Percentiles rank a stretch among this genome's conserved stretches.
Conservation (phyloP, 148 eudicot genomes). For the Chenopodium suecicum region DNA sequence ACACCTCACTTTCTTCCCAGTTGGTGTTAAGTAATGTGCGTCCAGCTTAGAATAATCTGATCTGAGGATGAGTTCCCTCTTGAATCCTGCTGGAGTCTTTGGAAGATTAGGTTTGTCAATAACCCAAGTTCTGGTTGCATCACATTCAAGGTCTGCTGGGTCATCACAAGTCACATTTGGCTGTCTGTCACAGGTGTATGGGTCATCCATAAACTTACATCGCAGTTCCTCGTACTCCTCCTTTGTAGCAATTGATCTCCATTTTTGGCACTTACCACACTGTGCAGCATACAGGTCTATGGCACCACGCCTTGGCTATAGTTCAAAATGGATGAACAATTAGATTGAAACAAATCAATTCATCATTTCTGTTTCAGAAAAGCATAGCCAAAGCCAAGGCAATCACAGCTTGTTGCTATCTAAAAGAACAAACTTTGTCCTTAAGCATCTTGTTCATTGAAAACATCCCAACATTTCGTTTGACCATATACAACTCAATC, state of each 20-base stretch:
- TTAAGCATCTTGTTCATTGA: neutral
- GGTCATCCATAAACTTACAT: slow-evolving; percentile 44
- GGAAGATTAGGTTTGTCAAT: slow-evolving; percentile 69
- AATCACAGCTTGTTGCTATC: neutral
- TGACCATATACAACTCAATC: neutral
- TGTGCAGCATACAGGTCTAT: slow-evolving; percentile 54
- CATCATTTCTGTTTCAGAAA: neutral
- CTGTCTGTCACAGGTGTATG: slow-evolving; percentile 53
- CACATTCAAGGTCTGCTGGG: slow-evolving; percentile 59
- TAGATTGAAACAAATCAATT: neutral
- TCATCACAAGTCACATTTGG: slow-evolving; percentile 47
- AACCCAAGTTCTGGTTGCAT: slow-evolving; percentile 58
- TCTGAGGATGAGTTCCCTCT: slow-evolving; percentile 47
- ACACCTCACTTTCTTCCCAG: slow-evolving; percentile 50
- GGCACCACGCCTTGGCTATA: slow-evolving; percentile 33
- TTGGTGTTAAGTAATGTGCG: slow-evolving; percentile 49
- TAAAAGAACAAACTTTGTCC: neutral
- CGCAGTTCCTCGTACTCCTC: slow-evolving; percentile 71
- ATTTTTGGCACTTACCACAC: slow-evolving; percentile 64
- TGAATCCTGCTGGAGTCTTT: slow-evolving; percentile 59
- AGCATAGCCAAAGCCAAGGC: neutral
- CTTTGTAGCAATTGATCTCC: slow-evolving; percentile 55
- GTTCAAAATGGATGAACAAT: neutral
- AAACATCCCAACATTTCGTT: neutral
- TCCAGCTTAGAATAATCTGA: slow-evolving; percentile 65